phyloP scores from a whole-genome alignment of 1,284 basidiomycete species.

The Pascua sp. region DNA sequence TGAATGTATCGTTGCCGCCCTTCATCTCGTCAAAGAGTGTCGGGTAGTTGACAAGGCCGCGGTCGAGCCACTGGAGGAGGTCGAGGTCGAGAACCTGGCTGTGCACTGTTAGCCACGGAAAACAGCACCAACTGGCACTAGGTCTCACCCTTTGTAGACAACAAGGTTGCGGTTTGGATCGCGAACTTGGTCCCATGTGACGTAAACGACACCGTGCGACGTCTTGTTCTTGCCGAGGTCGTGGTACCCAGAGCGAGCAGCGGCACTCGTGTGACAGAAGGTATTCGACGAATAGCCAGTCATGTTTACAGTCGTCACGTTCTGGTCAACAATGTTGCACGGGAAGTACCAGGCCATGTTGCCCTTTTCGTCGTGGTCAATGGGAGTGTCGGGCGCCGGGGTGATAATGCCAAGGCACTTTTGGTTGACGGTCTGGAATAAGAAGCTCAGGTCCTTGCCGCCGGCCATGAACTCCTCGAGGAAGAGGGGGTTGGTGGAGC shows the following conservation, averaged over 20 bases:
- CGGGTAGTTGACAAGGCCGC: conserved; percentile 74
- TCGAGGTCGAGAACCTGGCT: conserved; percentile 84
- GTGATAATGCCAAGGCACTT: conserved; percentile 75
- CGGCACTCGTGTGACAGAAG: conserved; percentile 68
- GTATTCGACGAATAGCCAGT: conserved; percentile 63
- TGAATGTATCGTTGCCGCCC: conserved; percentile 66
- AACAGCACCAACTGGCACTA: conserved; percentile 6
- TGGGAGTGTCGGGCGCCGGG: conserved; percentile 62
- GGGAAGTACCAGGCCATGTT: conserved; percentile 82
- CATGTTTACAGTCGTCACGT: conserved; percentile 63
- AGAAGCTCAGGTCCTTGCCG: conserved; percentile 83
- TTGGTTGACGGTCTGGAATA: conserved; percentile 89
- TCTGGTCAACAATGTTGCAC: conserved; percentile 81
- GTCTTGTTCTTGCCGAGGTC: conserved; percentile 10
- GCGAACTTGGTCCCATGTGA: conserved; percentile 80
- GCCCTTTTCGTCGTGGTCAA: conserved; percentile 57
- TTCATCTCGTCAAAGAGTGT: conserved; percentile 74
- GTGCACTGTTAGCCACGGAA: conserved; percentile 7
- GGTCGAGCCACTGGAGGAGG: conserved; percentile 78
- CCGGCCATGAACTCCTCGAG: conserved; percentile 70
- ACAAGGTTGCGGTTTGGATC: conserved; percentile 72
- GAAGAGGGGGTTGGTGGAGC: conserved; percentile 75
- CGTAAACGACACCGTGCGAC: conserved; percentile 81
- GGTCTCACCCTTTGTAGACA: conserved; percentile 79
- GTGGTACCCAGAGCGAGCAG: conserved; percentile 56